These are phyloP conservation scores for Saccharomyces hybrid DNA, from an alignment of 1,139 yeast genomes.

Conservation along the genomic window DNA sequence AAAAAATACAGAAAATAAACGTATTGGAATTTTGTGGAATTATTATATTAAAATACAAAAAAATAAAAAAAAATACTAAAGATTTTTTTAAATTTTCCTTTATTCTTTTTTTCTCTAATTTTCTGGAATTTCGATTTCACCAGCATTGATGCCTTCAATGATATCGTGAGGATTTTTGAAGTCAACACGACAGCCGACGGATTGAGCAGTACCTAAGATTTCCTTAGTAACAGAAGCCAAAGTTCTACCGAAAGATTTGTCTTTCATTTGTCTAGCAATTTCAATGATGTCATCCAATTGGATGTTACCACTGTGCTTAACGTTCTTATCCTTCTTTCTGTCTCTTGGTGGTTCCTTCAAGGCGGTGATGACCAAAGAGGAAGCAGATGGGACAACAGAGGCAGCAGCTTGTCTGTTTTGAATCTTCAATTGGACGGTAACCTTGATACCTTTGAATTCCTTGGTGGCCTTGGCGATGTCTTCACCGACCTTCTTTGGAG, in stretches of 20 bases:
- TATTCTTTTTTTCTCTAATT: constrained; percentile 39
- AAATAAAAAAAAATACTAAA: background rate
- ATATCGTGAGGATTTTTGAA: constrained; percentile 99
- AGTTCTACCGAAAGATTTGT: constrained; percentile 96
- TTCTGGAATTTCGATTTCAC: constrained; percentile 94
- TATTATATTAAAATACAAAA: background rate
- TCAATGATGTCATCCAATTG: constrained; percentile 94
- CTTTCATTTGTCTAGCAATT: constrained; percentile 96
- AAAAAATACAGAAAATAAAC: background rate
- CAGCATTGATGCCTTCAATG: constrained; percentile 95
- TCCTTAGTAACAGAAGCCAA: constrained; percentile 96
- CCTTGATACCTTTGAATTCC: constrained; percentile 98
- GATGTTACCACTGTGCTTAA: constrained; percentile 98
- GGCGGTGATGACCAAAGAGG: constrained; percentile 97
- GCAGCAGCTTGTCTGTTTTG: constrained; percentile 99
- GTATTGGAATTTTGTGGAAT: background rate
- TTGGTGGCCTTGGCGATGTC: constrained; percentile 99
- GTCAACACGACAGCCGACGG: constrained; percentile 98
- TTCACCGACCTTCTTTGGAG: constrained; percentile 99
- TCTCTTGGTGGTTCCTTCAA: constrained; percentile 99
- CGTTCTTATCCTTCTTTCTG: constrained; percentile 99
- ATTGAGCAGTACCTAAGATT: constrained; percentile 99
- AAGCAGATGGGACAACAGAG: constrained; percentile 99
- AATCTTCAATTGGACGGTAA: constrained; percentile 95
- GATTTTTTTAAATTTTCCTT: background rate